Evolutionary conservation across 768 basidiomycete genomes (phyloP), one percentile per base, ranked within the genome.

Genomic region (Lactarius pseudohatsudake): DNA sequence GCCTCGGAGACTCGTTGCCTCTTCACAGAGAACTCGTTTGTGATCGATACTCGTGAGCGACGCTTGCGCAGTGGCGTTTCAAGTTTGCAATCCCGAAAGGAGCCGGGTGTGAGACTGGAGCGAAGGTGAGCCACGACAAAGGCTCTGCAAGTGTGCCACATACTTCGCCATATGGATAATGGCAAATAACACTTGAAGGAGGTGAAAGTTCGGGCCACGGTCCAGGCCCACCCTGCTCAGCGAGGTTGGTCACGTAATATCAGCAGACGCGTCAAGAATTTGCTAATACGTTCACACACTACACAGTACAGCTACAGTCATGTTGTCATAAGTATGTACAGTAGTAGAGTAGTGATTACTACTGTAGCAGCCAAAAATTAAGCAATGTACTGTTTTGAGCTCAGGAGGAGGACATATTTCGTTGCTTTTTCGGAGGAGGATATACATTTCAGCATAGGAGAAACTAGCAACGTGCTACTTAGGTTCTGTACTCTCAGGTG

Each of bases 21-120:
- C 66, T 69, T 69, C 53, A 56, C 66, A 34, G 69, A 69, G 62
- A 69, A 69, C 60, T 69, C 66, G 59, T 69, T 69, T n/a, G 66
- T 69, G 60, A 69, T 69, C 47, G 69, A 69, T 57, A 32, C 34
- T 64, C 69, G 57, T 32, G 69, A 69, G 26, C 69, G 69, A 41
- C 69, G 66, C 58, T 69, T 69, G 36, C 69, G 69, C 34, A 69
- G 40, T 4, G 69, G 69, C 4, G 69, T 69, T 67, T 69, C 66
- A 22, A 64, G 62, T 28, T 69, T 69, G 56, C 69, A 69, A 28
- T 68, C 69, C 30, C 62, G 61, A 60, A 68, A 64, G 3, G 66
- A 58, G 36, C 62, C 59, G 20, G 63, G 66, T 10, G 59, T 69
- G 40, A 30, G 65, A 62, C 65, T 66, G 43, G 22, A 54, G 40